phyloP scores from a whole-genome alignment of 1,139 yeast genomes.

The Geotrichum carabidarum region DNA sequence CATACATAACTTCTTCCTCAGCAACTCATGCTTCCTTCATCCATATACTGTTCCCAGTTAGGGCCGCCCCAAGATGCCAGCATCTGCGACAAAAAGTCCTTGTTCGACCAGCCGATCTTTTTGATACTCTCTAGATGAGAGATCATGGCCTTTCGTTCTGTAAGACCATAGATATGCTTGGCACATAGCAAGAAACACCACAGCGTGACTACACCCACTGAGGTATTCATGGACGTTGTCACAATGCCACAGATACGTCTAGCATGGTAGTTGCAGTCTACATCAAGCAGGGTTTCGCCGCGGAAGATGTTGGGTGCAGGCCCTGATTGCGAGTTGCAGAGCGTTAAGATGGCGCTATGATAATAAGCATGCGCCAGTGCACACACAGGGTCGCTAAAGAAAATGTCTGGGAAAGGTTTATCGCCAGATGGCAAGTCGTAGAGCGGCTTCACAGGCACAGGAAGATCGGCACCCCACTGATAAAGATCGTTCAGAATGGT shows the following conservation, averaged over 20 bases:
- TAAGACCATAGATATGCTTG: constrained; percentile 4
- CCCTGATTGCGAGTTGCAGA: constrained; percentile 7
- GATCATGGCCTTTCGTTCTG: constrained; percentile 12
- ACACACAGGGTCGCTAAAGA: constrained; percentile 9
- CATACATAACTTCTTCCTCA: neutral
- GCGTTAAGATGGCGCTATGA: constrained; percentile 11
- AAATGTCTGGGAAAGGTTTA: constrained; percentile 14
- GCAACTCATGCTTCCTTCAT: neutral
- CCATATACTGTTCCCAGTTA: constrained; percentile 9
- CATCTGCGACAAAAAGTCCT: constrained; percentile 2
- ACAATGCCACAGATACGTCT: constrained; percentile 16
- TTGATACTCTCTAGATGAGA: constrained; percentile 10
- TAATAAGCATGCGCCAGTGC: constrained; percentile 13
- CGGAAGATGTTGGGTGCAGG: constrained; percentile 8
- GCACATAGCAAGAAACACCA: constrained; percentile 15
- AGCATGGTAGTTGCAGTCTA: constrained; percentile 14
- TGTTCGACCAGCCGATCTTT: constrained; percentile 15
- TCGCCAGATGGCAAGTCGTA: neutral
- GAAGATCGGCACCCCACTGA: constrained; percentile 10
- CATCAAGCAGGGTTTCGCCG: neutral
- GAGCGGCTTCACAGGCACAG: constrained; percentile 10
- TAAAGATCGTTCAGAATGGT: constrained; percentile 7
- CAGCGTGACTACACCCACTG: constrained; percentile 8
- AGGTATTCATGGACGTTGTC: neutral
- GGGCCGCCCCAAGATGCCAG: constrained; percentile 15